These are phyloP conservation scores for Diversispora eburnea DNA, from an alignment of 192 early-diverging fungal species.

Conservation along the genomic window DNA sequence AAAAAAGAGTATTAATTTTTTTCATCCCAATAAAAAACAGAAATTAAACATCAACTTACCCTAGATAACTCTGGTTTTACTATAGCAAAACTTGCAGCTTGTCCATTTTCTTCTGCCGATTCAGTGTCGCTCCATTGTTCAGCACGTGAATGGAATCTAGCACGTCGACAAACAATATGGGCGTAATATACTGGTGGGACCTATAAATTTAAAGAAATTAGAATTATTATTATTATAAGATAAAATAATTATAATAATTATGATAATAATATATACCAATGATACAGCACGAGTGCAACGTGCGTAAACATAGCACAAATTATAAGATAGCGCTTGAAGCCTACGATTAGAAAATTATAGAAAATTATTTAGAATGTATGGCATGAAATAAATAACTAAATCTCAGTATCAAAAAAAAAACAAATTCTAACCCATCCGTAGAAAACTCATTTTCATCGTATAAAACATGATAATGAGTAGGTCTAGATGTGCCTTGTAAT, in stretches of 20 bases:
- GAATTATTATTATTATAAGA: neutral
- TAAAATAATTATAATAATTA: neutral
- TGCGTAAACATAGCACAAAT: conserved; percentile 89
- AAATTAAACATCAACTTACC: conserved; percentile 12
- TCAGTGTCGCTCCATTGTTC: conserved; percentile 51
- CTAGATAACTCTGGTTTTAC: conserved; percentile 42
- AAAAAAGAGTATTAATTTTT: too few relatives aligned
- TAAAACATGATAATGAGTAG: conserved; percentile 89
- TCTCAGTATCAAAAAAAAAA: neutral
- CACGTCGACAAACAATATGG: conserved; percentile 82
- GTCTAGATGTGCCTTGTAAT: conserved; percentile 90
- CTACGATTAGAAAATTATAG: conserved; percentile 9
- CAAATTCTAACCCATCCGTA: conserved; percentile 46
- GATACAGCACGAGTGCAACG: conserved; percentile 85
- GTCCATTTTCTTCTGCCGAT: conserved; percentile 24
- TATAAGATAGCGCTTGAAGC: conserved; percentile 84
- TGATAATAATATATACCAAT: conserved; percentile 38
- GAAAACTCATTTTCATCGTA: conserved; percentile 82
- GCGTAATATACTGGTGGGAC: conserved; percentile 92
- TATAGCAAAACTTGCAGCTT: conserved; percentile 25
- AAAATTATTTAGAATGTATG: neutral
- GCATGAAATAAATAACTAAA: neutral
- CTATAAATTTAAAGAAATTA: neutral
- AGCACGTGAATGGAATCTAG: conserved; percentile 76
- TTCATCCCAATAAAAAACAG: neutral